Conservation (phyloP, 805 yeast species). For the Sugiyamaella marilandica region DNA sequence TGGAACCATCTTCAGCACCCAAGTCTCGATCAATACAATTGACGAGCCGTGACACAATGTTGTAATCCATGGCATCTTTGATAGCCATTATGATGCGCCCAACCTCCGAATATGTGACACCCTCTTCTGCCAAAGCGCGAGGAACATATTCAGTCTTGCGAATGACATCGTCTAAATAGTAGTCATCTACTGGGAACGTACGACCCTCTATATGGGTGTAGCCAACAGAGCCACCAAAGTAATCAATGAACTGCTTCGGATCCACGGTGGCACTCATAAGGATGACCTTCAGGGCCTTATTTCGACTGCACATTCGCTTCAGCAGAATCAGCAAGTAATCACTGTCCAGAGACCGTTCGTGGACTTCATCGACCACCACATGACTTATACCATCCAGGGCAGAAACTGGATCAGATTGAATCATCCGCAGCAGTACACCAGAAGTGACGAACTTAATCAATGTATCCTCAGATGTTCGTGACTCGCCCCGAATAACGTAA, state of each 20-base stretch:
- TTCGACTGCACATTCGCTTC: slow-evolving; percentile 49
- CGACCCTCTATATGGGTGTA: slow-evolving; percentile 87
- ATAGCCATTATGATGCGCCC: slow-evolving; percentile 30
- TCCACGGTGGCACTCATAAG: slow-evolving; percentile 95
- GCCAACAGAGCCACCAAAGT: slow-evolving; percentile 49
- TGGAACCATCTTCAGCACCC: slow-evolving; percentile 53
- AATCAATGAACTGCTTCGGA: slow-evolving; percentile 57
- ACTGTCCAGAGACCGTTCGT: slow-evolving; percentile 87
- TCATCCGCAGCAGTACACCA: slow-evolving; percentile 83
- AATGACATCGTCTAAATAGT: slow-evolving; percentile 65
- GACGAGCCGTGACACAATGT: slow-evolving; percentile 58
- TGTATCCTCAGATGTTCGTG: slow-evolving; percentile 54
- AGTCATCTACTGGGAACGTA: slow-evolving; percentile 84
- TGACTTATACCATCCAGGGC: slow-evolving; percentile 47
- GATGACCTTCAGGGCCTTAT: slow-evolving; percentile 55
- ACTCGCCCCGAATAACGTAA: slow-evolving; percentile 85
- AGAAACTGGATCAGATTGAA: slow-evolving; percentile 50
- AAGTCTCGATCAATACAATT: slow-evolving; percentile 49
- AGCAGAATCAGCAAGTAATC: slow-evolving; percentile 78
- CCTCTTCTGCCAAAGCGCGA: slow-evolving; percentile 20
- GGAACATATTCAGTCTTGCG: slow-evolving; percentile 48
- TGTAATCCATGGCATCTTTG: slow-evolving; percentile 57
- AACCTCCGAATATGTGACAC: slow-evolving; percentile 20
- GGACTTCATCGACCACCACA: slow-evolving; percentile 92
- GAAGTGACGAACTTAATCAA: slow-evolving; percentile 86